Percentiles rank a stretch among this genome's conserved stretches.
These are phyloP conservation scores for Bacterosira constricta DNA, from an alignment of 108 stramenopile genomes.

Conservation along the genomic window DNA sequence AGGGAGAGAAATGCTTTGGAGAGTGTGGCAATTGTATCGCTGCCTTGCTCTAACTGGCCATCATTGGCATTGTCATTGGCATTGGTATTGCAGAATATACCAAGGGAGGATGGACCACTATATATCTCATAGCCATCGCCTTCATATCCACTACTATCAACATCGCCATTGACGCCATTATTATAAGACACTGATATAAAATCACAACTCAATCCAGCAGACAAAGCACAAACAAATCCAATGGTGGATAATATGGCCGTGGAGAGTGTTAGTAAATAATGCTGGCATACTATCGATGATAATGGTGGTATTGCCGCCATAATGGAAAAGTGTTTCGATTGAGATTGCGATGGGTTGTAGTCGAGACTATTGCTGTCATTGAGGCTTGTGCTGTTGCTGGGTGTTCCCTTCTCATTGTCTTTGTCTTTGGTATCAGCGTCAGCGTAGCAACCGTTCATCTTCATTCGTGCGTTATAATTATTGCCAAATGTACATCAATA, in stretches of 20 bases:
- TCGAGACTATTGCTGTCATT: not conserved
- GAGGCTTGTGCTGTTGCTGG: not conserved
- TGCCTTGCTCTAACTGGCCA: not conserved
- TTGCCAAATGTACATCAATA: too few species aligned
- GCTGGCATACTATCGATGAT: conserved; percentile 2
- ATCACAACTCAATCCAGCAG: conserved; percentile 1
- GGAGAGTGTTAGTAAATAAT: conserved; percentile 9
- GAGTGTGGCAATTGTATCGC: conserved; percentile 1
- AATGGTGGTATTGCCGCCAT: not conserved
- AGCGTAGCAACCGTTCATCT: too few species aligned
- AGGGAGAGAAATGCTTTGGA: conserved; percentile 21
- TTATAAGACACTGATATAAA: conserved; percentile 1
- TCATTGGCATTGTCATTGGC: not conserved
- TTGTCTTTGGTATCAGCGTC: too few species aligned
- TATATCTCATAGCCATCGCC: not conserved
- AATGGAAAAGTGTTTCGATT: too few species aligned
- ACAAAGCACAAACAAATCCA: not conserved
- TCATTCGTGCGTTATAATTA: too few species aligned
- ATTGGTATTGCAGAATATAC: conserved; percentile 10
- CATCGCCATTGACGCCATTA: not conserved
- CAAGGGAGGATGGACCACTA: conserved; percentile 2
- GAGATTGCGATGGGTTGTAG: not conserved
- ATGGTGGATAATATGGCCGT: not conserved
- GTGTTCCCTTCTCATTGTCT: too few species aligned
- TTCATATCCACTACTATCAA: conserved; percentile 3